These are phyloP conservation scores for Candida chauliodis DNA, from an alignment of 805 yeast species.

Conservation along the genomic window DNA sequence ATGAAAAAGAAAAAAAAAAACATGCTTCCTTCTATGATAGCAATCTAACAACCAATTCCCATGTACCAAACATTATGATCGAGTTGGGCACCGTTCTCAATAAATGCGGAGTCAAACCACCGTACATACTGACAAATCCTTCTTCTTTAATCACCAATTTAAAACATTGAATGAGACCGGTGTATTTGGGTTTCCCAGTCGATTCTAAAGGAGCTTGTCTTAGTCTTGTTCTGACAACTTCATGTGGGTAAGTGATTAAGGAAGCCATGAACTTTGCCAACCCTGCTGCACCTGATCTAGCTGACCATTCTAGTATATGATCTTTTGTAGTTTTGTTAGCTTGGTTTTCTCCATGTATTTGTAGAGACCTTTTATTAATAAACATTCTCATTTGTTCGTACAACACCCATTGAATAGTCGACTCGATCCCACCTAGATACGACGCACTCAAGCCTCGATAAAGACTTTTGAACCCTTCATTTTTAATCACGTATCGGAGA, in stretches of 20 bases:
- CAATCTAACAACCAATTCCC: conserved; percentile 68
- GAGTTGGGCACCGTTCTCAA: conserved; percentile 97
- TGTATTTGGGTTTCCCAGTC: conserved; percentile 79
- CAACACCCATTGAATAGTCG: conserved; percentile 92
- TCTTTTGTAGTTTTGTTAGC: conserved; percentile 48
- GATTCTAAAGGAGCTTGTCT: conserved; percentile 84
- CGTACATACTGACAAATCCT: conserved; percentile 90
- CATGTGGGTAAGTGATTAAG: conserved; percentile 92
- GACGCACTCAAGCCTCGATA: conserved; percentile 94
- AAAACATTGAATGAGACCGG: conserved; percentile 87
- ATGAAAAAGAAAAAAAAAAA: no score
- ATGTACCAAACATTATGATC: conserved; percentile 98
- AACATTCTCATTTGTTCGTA: conserved; percentile 89
- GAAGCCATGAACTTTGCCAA: conserved; percentile 93
- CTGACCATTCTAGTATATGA: conserved; percentile 81
- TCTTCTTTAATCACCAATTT: conserved; percentile 83
- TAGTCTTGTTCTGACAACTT: conserved; percentile 90
- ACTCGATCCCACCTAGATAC: conserved; percentile 88
- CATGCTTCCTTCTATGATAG: conserved; percentile 14
- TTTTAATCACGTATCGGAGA: conserved; percentile 57
- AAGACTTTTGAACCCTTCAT: conserved; percentile 78
- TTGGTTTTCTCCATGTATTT: conserved; percentile 27
- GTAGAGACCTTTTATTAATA: conserved; percentile 50
- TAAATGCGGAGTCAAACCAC: conserved; percentile 96
- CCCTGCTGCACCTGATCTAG: conserved; percentile 97